These are phyloP conservation scores for Macrocystidia cucumis DNA, from an alignment of 1,284 basidiomycete species.

Conservation along the genomic window DNA sequence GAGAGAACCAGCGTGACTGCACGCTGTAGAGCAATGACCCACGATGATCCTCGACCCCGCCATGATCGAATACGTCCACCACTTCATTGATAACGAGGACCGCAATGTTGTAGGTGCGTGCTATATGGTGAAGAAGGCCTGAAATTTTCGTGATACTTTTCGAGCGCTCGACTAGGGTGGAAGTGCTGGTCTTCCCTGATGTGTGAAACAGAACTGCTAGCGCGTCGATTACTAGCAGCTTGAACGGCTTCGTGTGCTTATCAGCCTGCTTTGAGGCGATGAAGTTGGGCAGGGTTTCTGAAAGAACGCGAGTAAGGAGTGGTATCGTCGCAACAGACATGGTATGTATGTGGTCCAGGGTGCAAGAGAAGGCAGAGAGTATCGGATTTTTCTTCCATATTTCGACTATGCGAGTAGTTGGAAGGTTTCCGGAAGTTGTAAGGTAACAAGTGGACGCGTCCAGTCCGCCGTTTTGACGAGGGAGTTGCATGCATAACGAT, in stretches of 20 bases:
- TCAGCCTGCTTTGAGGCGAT: conserved; percentile 28
- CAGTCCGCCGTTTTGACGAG: conserved; percentile 40
- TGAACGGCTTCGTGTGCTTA: conserved; percentile 41
- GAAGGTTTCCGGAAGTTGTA: conserved; percentile 65
- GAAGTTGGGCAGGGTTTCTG: conserved; percentile 53
- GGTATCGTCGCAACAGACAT: conserved; percentile 51
- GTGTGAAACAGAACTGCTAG: conserved; percentile 75
- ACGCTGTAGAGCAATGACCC: conserved; percentile 55
- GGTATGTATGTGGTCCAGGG: conserved; percentile 65
- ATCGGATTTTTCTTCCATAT: conserved; percentile 43
- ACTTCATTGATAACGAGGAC: conserved; percentile 86
- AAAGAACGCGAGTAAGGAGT: conserved; percentile 62
- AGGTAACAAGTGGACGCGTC: conserved; percentile 66
- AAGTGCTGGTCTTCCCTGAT: conserved; percentile 42
- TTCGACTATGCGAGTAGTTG: conserved; percentile 58
- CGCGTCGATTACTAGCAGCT: conserved; percentile 75
- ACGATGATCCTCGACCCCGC: conserved; percentile 13
- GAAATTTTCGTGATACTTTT: conserved; percentile 63
- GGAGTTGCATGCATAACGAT: conserved; percentile 69
- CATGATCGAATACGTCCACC: conserved; percentile 58
- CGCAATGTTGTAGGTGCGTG: conserved; percentile 55
- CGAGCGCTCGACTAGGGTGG: conserved; percentile 62
- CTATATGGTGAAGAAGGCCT: conserved; percentile 59
- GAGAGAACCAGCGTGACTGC: conserved; percentile 73
- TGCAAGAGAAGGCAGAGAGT: conserved; percentile 35